Percentiles rank a stretch among this genome's conserved stretches.
These are phyloP conservation scores for Obba rivulosa DNA, from an alignment of 768 basidiomycete species.

Conservation along the genomic window DNA sequence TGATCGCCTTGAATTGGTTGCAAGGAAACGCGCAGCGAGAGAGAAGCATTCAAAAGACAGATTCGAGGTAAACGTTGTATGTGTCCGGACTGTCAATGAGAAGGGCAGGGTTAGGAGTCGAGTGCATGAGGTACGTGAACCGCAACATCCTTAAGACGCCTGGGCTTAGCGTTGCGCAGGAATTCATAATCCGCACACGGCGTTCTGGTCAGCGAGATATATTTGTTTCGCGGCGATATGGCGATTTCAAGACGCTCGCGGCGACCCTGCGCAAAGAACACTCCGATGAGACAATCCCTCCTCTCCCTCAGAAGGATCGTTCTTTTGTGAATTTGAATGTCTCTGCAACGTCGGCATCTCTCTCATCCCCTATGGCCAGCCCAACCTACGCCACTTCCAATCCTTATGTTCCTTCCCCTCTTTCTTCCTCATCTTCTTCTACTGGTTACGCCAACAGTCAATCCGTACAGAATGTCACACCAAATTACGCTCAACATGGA, in stretches of 20 bases:
- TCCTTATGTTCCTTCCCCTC: conserved; percentile 3
- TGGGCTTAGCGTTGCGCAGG: conserved; percentile 54
- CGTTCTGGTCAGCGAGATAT: conserved; percentile 68
- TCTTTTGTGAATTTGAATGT: conserved; percentile 50
- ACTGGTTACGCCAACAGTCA: neutral
- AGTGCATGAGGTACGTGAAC: conserved; percentile 73
- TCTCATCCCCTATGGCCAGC: conserved; percentile 1
- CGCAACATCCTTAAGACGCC: too few species aligned
- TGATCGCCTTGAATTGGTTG: conserved; percentile 67
- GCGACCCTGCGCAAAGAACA: conserved; percentile 87
- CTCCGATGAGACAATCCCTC: conserved; percentile 72
- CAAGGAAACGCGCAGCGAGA: conserved; percentile 55
- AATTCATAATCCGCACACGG: conserved; percentile 91
- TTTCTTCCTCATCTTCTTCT: conserved; percentile 2
- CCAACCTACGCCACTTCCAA: neutral
- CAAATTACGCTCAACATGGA: conserved; percentile 4
- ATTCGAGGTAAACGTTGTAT: conserved; percentile 90
- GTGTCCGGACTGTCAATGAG: conserved; percentile 77
- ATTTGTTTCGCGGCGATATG: conserved; percentile 89
- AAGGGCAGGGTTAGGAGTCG: conserved; percentile 83
- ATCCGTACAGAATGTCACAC: conserved; percentile 4
- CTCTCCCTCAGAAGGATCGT: conserved; percentile 87
- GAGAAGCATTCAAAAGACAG: conserved; percentile 41
- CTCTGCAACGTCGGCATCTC: conserved; percentile 22
- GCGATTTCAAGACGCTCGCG: conserved; percentile 88